A percentile compares a stretch with the other conserved stretches of the same genome.
Evolutionary conservation across 1,284 basidiomycete species (phyloP).

Genomic region (Clitocybe nebularis): DNA sequence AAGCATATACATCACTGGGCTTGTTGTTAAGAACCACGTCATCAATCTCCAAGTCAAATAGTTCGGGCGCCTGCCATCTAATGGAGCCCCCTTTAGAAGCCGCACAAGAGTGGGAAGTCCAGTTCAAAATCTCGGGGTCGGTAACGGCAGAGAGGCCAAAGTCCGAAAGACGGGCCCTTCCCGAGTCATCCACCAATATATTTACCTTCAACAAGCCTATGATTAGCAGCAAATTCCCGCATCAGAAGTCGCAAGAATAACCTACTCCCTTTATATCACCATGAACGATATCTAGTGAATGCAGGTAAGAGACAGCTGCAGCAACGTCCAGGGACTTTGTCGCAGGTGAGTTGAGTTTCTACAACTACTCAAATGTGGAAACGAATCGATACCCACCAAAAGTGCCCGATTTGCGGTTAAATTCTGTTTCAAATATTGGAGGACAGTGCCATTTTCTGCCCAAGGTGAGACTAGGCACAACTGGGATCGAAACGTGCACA

Average conservation of each 20-base stretch:
- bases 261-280: background rate
- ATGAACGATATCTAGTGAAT: conserved; percentile 12
- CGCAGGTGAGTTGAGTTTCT: too few species aligned
- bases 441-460: conserved; percentile 20
- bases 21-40: background rate
- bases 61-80: background rate
- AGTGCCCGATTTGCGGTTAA: conserved; percentile 10
- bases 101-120: background rate
- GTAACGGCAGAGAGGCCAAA: background rate
- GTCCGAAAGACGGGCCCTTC: background rate
- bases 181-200: background rate
- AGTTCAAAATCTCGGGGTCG: background rate
- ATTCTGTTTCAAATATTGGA: conserved; percentile 11
- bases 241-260: too few species aligned
- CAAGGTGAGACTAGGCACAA: conserved; percentile 21
- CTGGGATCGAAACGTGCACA: conserved; percentile 10
- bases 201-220: too few species aligned
- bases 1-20: background rate
- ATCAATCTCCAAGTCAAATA: background rate
- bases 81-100: background rate
- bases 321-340: conserved; percentile 4
- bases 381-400: conserved; percentile 19
- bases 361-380: too few species aligned
- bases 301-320: conserved; percentile 2
- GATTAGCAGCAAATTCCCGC: conserved; percentile 11